A percentile compares a stretch with the other conserved stretches of the same genome.
Evolutionary conservation across 805 yeast species (phyloP).

Genomic region (Lipomyces mesembrius): DNA sequence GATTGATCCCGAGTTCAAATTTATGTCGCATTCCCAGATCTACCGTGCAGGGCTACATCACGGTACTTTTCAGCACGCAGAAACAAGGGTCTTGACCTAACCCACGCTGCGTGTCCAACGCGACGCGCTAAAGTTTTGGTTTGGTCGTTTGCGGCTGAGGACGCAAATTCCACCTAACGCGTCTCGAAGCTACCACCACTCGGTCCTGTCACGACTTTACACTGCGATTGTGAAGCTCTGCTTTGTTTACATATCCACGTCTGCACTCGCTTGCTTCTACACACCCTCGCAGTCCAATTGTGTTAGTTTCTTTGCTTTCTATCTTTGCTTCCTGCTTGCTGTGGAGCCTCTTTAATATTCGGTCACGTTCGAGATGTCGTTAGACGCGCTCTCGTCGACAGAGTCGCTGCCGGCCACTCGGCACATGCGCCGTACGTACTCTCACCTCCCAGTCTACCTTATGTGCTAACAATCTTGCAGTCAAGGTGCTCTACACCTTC

Average conservation of each 20-base stretch:
- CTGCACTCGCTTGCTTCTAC: neutral
- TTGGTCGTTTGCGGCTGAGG: neutral
- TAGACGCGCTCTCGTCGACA: constrained; percentile 16
- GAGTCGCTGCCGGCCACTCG: constrained; percentile 23
- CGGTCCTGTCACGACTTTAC: too few species aligned
- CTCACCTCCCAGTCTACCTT: neutral
- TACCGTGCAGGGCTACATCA: neutral
- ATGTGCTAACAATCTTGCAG: constrained; percentile 11
- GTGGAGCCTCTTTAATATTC: neutral
- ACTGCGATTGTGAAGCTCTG: too few species aligned
- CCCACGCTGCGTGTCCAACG: neutral
- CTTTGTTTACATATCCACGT: neutral
- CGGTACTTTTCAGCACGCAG: neutral
- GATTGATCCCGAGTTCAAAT: neutral
- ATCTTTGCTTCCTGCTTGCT: neutral
- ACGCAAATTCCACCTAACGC: neutral
- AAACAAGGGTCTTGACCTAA: neutral
- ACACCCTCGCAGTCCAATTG: neutral
- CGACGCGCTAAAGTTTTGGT: neutral
- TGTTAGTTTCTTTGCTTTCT: neutral
- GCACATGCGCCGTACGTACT: constrained; percentile 28
- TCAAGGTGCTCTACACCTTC: constrained; percentile 49
- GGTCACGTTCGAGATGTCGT: constrained; percentile 12
- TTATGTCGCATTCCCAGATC: neutral
- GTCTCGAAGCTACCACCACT: neutral